Base-by-base conservation (phyloP, 345 rosid genomes). In the Trapa incisa region DNA sequence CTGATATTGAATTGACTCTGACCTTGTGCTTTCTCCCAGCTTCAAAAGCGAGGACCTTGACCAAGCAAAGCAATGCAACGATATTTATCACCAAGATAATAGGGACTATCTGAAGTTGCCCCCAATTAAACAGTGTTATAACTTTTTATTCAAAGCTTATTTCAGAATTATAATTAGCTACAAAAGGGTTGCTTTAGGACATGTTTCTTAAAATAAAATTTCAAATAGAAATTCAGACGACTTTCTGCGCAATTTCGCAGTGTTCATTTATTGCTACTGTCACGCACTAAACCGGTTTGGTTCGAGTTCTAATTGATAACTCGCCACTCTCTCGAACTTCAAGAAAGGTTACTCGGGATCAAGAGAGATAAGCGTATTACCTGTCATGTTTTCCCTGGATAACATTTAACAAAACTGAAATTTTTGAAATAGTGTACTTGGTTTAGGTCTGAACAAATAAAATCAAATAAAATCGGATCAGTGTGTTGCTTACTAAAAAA, bases 1-100 rank as follows among this genome's bases (percentile, higher is more conserved):
- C n/a, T n/a, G n/a, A n/a, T n/a, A n/a, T n/a, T 9, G 97, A 80
- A 84, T 91, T 91, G 65, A 91, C 96, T 74, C 97, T 83, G 74
- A 91, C 72, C 72, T 79, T 85, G 82, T 80, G 79, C 73, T 88
- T 86, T 75, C 96, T 84, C 75, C 97, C 97, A 45, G 96, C 96
- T 79, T 91, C 97, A 73, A 84, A 91, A 68, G 97, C 97, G 68
- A 91, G 84, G 69, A 88, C 92, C 96, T 89, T 74, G 47, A 65
- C 12, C 58, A 60, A 62, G 12, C 39, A 38, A 10, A 17, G 47
- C 6, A n/a, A 45, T 71, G 39, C 35, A 54, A 39, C 56, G 54
- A 70, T 33, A 17, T 29, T n/a, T 4, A n/a, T 54, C 63, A 58
- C 14, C 16, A 13, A 32, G 38, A 58, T 33, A 3, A 54, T 54